Conservation (phyloP, 1,139 yeast genomes). For the Pichia sp. region DNA sequence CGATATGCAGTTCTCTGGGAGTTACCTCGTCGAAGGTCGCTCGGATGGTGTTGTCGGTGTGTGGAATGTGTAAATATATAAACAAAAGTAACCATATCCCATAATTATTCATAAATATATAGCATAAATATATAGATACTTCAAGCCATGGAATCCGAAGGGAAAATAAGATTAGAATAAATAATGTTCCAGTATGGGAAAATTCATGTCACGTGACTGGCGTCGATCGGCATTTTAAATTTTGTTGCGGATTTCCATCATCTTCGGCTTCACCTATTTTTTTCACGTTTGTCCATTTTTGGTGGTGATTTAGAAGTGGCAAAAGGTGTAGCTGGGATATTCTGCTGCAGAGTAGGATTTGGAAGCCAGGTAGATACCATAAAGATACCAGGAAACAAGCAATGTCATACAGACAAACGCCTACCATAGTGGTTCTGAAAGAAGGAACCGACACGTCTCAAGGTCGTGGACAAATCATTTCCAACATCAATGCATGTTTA, state of each 20-base stretch:
- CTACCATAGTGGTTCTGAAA: slow-evolving; percentile 92
- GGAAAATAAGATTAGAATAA: no score
- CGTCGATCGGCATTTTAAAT: slow-evolving; percentile 1
- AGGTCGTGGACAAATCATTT: slow-evolving; percentile 92
- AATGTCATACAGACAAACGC: slow-evolving; percentile 92
- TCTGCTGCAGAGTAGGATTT: neutral
- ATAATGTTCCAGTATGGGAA: no score
- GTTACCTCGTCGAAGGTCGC: slow-evolving; percentile 62
- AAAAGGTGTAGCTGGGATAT: neutral
- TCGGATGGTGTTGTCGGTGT: slow-evolving; percentile 53
- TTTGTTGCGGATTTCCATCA: neutral
- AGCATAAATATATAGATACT: no score
- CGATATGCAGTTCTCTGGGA: slow-evolving; percentile 50
- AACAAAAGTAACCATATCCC: neutral
- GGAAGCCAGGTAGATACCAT: neutral
- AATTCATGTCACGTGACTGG: neutral
- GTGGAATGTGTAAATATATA: slow-evolving; percentile 36
- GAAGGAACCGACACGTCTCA: slow-evolving; percentile 98
- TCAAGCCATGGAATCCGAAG: no score
- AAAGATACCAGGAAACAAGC: neutral
- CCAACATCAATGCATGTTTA: slow-evolving; percentile 92
- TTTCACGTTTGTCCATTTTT: neutral
- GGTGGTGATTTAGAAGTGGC: neutral
- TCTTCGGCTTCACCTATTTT: slow-evolving; percentile 2
- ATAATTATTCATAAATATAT: neutral